These are phyloP conservation scores for Cercospora sojina DNA, from an alignment of 2,329 filamentous ascomycete species.

Conservation along the genomic window DNA sequence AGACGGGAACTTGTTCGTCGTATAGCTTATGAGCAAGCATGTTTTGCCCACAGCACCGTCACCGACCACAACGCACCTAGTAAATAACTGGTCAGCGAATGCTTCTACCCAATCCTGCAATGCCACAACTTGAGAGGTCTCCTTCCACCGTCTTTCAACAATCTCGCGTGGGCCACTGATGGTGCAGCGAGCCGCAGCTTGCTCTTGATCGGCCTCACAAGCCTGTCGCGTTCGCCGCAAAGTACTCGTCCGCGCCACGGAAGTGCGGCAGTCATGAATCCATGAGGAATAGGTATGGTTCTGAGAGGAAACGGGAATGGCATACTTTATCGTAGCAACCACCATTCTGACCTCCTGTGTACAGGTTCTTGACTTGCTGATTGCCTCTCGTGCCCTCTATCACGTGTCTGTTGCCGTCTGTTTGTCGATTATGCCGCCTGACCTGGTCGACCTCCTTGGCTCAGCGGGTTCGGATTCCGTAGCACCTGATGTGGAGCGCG, in stretches of 20 bases:
- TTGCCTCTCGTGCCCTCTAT: conserved; percentile 7
- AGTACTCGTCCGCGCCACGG: conserved; percentile 7
- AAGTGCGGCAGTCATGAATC: not conserved
- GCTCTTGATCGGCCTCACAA: not conserved
- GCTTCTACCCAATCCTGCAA: conserved; percentile 8
- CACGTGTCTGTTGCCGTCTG: conserved; percentile 8
- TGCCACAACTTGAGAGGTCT: conserved; percentile 10
- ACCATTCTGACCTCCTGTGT: conserved; percentile 31
- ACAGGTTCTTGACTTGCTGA: not conserved
- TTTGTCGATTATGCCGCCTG: conserved; percentile 4
- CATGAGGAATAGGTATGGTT: not conserved
- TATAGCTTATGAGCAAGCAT: conserved; percentile 98
- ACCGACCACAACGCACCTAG: conserved; percentile 95
- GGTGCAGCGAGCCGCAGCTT: not conserved
- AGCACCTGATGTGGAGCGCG: conserved; percentile 1
- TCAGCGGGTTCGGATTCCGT: not conserved
- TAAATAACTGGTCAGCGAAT: conserved; percentile 19
- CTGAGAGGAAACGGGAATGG: not conserved
- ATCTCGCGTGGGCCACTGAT: conserved; percentile 1
- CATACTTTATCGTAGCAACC: conserved; percentile 39
- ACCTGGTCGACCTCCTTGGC: not conserved
- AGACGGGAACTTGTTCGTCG: conserved; percentile 98
- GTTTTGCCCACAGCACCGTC: conserved; percentile 99
- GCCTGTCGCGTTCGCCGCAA: conserved; percentile 6
- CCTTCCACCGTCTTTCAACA: not conserved